Evolutionary conservation across 495 filamentous ascomycete species (phyloP), one percentile per base, ranked within the genome.

Genomic region (Penicillium fimorum): DNA sequence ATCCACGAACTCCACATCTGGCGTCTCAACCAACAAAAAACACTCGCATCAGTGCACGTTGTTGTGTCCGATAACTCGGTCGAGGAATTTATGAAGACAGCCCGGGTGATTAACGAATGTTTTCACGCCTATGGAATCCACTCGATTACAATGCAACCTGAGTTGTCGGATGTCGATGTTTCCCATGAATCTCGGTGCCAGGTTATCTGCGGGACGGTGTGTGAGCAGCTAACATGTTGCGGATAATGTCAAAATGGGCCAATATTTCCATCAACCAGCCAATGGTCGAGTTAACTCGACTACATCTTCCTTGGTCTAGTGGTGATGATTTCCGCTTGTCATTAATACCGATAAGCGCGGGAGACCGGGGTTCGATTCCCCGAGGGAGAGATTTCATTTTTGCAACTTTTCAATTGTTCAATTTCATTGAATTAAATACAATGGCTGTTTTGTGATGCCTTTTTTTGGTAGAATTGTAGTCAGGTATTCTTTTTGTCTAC

Each of bases 321-420:
- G 75, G 76, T 78, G 66, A 79, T 79, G 76, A 79, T 79, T 78
- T 79, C 76, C 76, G 76, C 76, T 77, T 79, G 76, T 77, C 76
- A 79, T 66, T 66, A 67, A 65, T 3, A 67, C 60, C 40, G 68
- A 68, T 62, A 70, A 70, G 67, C 67, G 76, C 75, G 75, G 73
- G 75, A 79, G 75, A 78, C 75, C 76, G 71, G 74, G 74, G 75
- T 79, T 78, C 76, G 76, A 79, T 79, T 79, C 76, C 76, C 76
- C 71, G 76, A 70, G 64, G 66, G 70, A 73, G 70, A 74, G 71
- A 43, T 52, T 52, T 32, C 25, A 43, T 52, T 51, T 52, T 52
- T 32, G n/a, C n/a, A n/a, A n/a, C 13, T 29, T 12, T 15, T 35
- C 32, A 4, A 35, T 48, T 22, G 5, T 48, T 17, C 10, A 25